These are phyloP conservation scores for Fusarium anthophilum DNA, from an alignment of 2,329 filamentous ascomycete species.

Conservation along the genomic window DNA sequence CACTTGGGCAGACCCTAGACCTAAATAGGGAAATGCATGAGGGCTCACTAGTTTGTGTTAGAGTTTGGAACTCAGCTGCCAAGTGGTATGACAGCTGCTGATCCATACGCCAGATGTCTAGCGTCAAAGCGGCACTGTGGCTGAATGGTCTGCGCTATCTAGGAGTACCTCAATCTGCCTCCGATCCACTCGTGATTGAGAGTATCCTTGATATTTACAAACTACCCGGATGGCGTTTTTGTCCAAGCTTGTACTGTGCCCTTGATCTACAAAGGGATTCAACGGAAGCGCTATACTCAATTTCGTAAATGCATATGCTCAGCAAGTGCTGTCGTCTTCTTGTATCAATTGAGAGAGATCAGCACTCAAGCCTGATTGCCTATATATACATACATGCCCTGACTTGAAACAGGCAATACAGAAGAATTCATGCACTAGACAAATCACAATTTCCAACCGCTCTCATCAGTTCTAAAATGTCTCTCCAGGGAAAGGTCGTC, in stretches of 20 bases:
- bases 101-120: neutral
- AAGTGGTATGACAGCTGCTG: neutral
- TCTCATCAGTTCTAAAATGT: neutral
- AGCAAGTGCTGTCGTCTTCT: neutral
- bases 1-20: neutral
- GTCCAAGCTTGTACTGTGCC: neutral
- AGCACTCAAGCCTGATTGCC: neutral
- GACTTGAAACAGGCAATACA: rapidly evolving
- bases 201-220: neutral
- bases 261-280: neutral
- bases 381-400: neutral
- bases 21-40: neutral
- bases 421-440: rapidly evolving
- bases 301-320: neutral
- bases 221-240: rapidly evolving
- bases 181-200: rapidly evolving
- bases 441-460: rapidly evolving
- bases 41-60: neutral
- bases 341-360: neutral
- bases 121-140: neutral
- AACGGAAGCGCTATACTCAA: neutral
- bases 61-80: neutral
- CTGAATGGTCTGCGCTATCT: no score
- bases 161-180: neutral
- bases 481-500: neutral